These are phyloP conservation scores for Candida maesae DNA, from an alignment of 805 yeast species.

Conservation along the genomic window DNA sequence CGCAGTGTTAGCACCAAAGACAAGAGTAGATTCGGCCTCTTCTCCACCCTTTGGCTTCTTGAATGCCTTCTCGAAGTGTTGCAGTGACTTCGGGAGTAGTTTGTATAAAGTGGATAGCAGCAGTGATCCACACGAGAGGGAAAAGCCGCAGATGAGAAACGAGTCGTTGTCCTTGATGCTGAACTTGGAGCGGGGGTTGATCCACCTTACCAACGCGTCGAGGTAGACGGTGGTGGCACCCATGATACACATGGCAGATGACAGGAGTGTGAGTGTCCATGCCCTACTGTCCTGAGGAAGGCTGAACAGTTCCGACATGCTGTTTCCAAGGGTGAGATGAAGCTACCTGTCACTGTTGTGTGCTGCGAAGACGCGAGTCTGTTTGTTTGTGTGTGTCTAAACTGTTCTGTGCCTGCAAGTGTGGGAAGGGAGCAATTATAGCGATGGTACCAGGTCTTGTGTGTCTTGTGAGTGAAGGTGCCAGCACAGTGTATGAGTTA, in stretches of 20 bases:
- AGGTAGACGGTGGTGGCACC: slow-evolving; percentile 67
- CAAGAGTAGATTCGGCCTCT: slow-evolving; percentile 12
- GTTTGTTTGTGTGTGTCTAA: too few relatives aligned
- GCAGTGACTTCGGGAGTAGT: slow-evolving; percentile 64
- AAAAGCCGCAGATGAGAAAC: slow-evolving; percentile 70
- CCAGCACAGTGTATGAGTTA: background rate
- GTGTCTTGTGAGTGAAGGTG: background rate
- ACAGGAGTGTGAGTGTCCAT: slow-evolving; percentile 60
- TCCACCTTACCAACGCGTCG: slow-evolving; percentile 48
- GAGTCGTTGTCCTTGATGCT: slow-evolving; percentile 53
- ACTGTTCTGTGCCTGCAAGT: too few relatives aligned
- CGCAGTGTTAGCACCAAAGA: slow-evolving; percentile 31
- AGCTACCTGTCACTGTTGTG: too few relatives aligned
- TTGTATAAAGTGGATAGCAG: slow-evolving; percentile 72
- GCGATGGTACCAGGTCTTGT: background rate
- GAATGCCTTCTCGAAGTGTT: slow-evolving; percentile 38
- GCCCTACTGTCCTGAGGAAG: slow-evolving; percentile 36
- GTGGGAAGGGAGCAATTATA: too few relatives aligned
- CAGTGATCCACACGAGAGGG: slow-evolving; percentile 80
- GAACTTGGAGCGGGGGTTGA: slow-evolving; percentile 46
- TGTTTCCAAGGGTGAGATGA: too few relatives aligned
- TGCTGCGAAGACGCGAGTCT: too few relatives aligned
- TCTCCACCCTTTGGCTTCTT: slow-evolving; percentile 4
- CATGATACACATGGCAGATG: slow-evolving; percentile 64
- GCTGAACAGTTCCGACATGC: background rate